Evolutionary conservation across 2,329 filamentous ascomycete genomes (phyloP).

Genomic region (Fusarium cyanostomum): DNA sequence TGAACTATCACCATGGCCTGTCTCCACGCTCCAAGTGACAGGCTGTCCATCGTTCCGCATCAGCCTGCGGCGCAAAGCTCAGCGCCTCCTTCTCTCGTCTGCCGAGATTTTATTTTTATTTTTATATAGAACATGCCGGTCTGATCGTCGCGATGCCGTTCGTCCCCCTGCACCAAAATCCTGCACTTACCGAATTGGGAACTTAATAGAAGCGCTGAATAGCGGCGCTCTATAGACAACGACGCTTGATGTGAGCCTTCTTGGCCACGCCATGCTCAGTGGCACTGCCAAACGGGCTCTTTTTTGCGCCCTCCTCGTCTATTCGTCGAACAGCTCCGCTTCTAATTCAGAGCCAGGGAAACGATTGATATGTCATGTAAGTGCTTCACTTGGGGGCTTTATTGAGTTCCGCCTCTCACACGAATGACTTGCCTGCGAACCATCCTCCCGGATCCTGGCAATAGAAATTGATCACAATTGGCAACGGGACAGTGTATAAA

Average conservation of each 20-base stretch:
- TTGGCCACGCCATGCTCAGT: slow-evolving; percentile 5
- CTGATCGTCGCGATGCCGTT: background rate
- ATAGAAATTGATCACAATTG: background rate
- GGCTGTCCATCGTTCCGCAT: background rate
- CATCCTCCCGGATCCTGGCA: background rate
- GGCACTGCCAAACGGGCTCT: slow-evolving; percentile 11
- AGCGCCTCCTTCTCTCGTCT: background rate
- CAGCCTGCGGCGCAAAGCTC: slow-evolving; percentile 6
- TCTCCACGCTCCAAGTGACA: background rate
- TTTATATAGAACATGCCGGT: slow-evolving; percentile 9
- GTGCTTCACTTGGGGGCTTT: slow-evolving; percentile 8
- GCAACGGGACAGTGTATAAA: slow-evolving; percentile 20
- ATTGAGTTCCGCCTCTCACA: slow-evolving; percentile 14
- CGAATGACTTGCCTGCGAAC: background rate
- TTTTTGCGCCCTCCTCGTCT: background rate
- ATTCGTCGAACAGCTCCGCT: background rate
- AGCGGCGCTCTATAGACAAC: slow-evolving; percentile 33
- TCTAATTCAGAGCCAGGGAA: slow-evolving; percentile 28
- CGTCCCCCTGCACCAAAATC: slow-evolving; percentile 1
- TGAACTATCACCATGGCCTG: background rate
- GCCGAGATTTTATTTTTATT: background rate
- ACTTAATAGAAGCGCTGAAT: slow-evolving; percentile 50
- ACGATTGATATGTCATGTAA: slow-evolving; percentile 18
- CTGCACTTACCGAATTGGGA: slow-evolving; percentile 44
- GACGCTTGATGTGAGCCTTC: background rate